phyloP scores from a whole-genome alignment of 129 eudicot genomes.

The Saussurea involucrata region DNA sequence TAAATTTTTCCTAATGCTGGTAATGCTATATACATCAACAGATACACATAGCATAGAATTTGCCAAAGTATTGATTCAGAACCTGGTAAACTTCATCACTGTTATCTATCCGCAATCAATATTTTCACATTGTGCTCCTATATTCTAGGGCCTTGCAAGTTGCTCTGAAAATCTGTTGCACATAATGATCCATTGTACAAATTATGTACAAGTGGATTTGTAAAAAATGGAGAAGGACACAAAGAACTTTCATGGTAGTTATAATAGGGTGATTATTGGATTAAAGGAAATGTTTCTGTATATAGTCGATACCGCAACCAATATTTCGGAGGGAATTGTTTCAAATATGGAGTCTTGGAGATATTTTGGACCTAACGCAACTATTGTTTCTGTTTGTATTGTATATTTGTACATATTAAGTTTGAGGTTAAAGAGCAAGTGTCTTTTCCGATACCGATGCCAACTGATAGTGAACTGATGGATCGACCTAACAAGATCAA shows the following conservation, averaged over 20 bases:
- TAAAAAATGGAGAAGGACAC: conserved; percentile 29
- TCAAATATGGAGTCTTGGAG: conserved; percentile 17
- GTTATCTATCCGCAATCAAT: conserved; percentile 12
- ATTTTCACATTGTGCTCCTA: conserved; percentile 27
- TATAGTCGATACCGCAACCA: conserved; percentile 40
- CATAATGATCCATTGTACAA: conserved; percentile 42
- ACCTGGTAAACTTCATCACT: conserved; percentile 26
- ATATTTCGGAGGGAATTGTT: conserved; percentile 29
- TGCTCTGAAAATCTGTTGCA: conserved; percentile 28
- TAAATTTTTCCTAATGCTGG: no score
- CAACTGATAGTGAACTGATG: conserved; percentile 1
- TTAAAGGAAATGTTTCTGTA: conserved; percentile 40
- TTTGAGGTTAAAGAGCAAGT: neutral
- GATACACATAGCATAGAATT: conserved; percentile 23
- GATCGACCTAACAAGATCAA: conserved; percentile 13
- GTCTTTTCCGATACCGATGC: neutral
- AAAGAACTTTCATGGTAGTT: neutral
- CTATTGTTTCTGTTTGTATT: no score
- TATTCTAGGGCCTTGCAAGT: conserved; percentile 63
- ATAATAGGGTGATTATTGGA: conserved; percentile 2
- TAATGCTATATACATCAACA: conserved; percentile 46
- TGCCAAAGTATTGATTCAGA: conserved; percentile 39
- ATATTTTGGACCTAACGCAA: conserved; percentile 14
- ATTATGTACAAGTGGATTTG: conserved; percentile 50
- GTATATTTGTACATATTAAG: neutral